Evolutionary conservation across 1,284 basidiomycete species (phyloP).

Genomic region (Microbotryomycetes sp.): DNA sequence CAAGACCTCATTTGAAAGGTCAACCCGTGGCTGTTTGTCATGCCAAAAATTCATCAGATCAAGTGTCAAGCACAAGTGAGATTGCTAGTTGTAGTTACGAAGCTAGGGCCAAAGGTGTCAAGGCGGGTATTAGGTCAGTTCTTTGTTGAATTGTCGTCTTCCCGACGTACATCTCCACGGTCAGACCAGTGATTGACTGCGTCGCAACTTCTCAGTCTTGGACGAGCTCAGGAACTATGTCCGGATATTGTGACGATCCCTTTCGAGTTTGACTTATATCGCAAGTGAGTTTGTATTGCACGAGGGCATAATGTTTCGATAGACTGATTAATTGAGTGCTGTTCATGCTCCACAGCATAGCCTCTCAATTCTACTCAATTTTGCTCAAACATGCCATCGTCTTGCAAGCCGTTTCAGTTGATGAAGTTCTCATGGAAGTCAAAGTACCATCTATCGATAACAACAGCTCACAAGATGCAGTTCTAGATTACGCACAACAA

Average conservation of each 20-base stretch:
- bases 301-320: slow-evolving; percentile 50
- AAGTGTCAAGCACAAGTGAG: slow-evolving; percentile 72
- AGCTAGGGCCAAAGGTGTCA: slow-evolving; percentile 77
- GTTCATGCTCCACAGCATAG: slow-evolving; percentile 18
- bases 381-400: slow-evolving; percentile 61
- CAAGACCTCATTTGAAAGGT: slow-evolving; percentile 68
- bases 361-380: slow-evolving; percentile 74
- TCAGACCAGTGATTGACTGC: not conserved
- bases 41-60: slow-evolving; percentile 59
- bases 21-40: slow-evolving; percentile 93
- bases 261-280: slow-evolving; percentile 66
- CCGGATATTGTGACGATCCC: slow-evolving; percentile 72
- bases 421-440: slow-evolving; percentile 90
- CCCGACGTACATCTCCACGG: not conserved
- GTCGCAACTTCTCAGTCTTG: slow-evolving; percentile 50
- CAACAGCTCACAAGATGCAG: slow-evolving; percentile 47
- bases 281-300: slow-evolving; percentile 59
- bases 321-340: too few species aligned
- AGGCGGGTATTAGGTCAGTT: slow-evolving; percentile 83
- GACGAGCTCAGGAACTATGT: slow-evolving; percentile 74
- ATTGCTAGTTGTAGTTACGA: slow-evolving; percentile 94
- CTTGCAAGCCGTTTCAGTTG: slow-evolving; percentile 89
- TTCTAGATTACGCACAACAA: slow-evolving; percentile 68
- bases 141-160: not conserved
- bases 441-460: slow-evolving; percentile 53